Evolutionary conservation across 768 basidiomycete genomes (phyloP), one percentile per base, ranked within the genome.

Genomic region (Agrocybe praecox): DNA sequence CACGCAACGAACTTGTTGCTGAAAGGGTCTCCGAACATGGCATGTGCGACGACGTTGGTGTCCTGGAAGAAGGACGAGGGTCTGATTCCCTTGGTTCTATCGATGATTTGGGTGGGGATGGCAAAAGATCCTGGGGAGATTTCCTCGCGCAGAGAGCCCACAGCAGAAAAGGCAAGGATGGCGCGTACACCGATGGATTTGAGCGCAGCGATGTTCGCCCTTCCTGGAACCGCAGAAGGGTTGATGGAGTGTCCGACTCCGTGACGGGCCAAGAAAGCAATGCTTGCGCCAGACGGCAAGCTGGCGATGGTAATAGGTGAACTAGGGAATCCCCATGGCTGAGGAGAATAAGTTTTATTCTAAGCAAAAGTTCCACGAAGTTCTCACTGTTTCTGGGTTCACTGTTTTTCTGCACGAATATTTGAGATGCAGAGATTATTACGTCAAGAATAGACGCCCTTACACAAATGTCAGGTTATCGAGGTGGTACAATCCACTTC

Each of bases 191-290:
- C 96, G 62, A 98, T 80, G 42, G 86, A 88, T 74, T 98, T 98
- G 67, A 98, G 82, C 0, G 96, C 96, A 24, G 96, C 90, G 66
- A 98, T 94, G 80, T 98, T 99, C 61, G 96, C 96, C 50, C 92
- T 87, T 0, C 80, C 74, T 46, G 95, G 95, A 8, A 98, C 90
- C 32, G 81, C 69, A 6, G 94, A 90, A 2, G 96, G 96, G 15
- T 81, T 68, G 72, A 94, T 83, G 59, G 75, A 80, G 76, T 98
- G 96, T 10, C 84, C 81, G n/a, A 71, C 67, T 14, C 96, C 96
- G 69, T 98, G 97, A 10, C 96, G 87, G 0, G 96, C 89, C 49
- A 98, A 73, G 79, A 98, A 99, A 50, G 96, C 96, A 61, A 98
- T 75, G 46, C 78, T 80, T 0, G 83, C 78, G 40, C 94, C 92